Evolutionary conservation across 148 eudicot species (phyloP), one percentile per base, ranked within the genome.

Genomic region (Rhododendron griersonianum): DNA sequence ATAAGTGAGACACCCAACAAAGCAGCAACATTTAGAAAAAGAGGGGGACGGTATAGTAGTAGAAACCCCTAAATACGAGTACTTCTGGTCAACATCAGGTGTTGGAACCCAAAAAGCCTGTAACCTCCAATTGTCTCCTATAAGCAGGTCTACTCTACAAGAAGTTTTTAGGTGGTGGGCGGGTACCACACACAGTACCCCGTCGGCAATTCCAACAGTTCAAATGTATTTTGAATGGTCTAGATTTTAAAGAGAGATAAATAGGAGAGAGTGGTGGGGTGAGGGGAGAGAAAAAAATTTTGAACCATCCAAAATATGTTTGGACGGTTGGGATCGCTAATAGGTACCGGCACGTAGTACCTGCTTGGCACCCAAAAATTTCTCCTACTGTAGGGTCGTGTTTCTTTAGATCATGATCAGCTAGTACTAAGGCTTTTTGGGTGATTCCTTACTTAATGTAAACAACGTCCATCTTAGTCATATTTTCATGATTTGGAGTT

Each of bases 81-180:
- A 41, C 50, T 55, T 85, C 53, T 85, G 88, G 88, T 86, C 88
- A 86, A 69, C 75, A 69, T 69, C 75, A 69, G 75, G 37, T 25
- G 37, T 69, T 69, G 37, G 37, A 69, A 69, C 75, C 75, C 75
- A 28, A 30, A 69, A 39, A 65, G 79, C 75, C 84, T 83, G 85
- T 74, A 87, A 89, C 89, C 84, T 86, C 91, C 55, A 77, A 47
- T 89, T 89, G 91, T 89, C 89, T 86, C 89, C 91, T 85, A 85
- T 33, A 63, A 81, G 86, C 88, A 83, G 87, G 84, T 86, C 86
- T 84, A 41, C 45, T 6, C 45, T 41, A 6, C 45, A 0, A 41
- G 7, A 41, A 41, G 45, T 41, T 41, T 41, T 41, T 41, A 1
- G 41, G 7, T 41, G 45, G 8, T 0, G 8, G 45, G 0, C 45